Evolutionary conservation across 306 rosid species (phyloP), one percentile per base, ranked within the genome.

Genomic region (Elaeagnus macrophylla): DNA sequence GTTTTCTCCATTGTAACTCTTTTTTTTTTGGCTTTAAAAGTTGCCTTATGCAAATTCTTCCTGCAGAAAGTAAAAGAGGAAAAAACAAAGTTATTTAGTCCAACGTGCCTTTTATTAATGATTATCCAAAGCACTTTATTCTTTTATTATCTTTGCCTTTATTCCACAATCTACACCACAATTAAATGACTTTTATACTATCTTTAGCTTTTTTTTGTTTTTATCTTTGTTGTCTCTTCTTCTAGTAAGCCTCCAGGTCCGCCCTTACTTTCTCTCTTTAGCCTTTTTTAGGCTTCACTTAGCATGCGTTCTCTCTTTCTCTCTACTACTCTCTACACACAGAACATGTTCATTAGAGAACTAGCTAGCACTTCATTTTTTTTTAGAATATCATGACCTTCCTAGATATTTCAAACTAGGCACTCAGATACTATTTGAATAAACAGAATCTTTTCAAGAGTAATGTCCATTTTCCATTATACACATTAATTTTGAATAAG

Each of bases 141-240:
- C 87, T 72, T 73, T 73, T 86, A 74, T 74, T 74, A 79, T 82
- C 85, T 51, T 16, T 66, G 32, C 69, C 80, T 81, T 77, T 85
- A 81, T 79, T 85, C 83, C 71, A 53, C 10, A 16, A 37, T 58
- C 44, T 7, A 58, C 61, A 66, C 83, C 83, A 68, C 81, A 68
- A 72, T 76, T 71, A 71, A 19, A 57, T 20, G 53, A 65, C 82
- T 17, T 80, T 75, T 74, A 75, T 77, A 78, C 52, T 44, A 25
- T 72, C 91, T 77, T 80, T 80, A 62, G 55, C 4, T 25, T 20
- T 64, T 53, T 64, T 70, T 77, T 70, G 81, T 77, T 82, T 84
- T 72, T 76, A 66, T 79, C 67, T 75, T 57, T 64, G 66, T 59
- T 79, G 90, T 77, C 86, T 69, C 81, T 71, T 75, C 68, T 69